Evolutionary conservation across 371 early-diverging fungal genomes (phyloP).

Genomic region (Actinomortierella ambigua): DNA sequence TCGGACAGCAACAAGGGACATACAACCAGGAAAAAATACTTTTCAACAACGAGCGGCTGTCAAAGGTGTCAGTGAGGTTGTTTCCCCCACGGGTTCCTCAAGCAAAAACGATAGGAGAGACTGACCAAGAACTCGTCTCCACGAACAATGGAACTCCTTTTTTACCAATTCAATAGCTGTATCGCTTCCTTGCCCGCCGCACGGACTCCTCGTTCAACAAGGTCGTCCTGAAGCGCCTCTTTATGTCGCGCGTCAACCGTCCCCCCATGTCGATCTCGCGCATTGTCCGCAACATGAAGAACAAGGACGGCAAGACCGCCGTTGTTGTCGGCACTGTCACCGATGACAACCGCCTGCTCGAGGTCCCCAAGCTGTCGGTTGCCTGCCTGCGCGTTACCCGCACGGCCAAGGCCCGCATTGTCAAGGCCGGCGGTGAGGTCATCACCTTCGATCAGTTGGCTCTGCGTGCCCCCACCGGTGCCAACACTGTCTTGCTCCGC

Average conservation of each 20-base stretch:
- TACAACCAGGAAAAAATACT: too few relatives aligned
- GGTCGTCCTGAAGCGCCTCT: constrained; percentile 97
- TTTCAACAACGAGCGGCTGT: neutral
- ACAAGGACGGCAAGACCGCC: constrained; percentile 81
- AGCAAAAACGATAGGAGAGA: neutral
- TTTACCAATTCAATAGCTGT: constrained; percentile 68
- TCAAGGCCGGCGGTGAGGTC: constrained; percentile 98
- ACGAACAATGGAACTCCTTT: too few relatives aligned
- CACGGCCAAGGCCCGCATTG: constrained; percentile 95
- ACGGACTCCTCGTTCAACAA: constrained; percentile 98
- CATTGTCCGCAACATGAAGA: constrained; percentile 72
- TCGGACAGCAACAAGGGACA: too few relatives aligned
- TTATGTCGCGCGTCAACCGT: constrained; percentile 97
- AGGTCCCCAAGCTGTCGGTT: constrained; percentile 94
- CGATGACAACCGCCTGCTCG: constrained; percentile 93
- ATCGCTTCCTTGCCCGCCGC: constrained; percentile 98
- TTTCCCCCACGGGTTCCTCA: neutral
- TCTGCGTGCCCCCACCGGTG: constrained; percentile 95
- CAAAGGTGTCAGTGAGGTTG: neutral
- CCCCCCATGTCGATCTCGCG: constrained; percentile 95
- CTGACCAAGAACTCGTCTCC: neutral
- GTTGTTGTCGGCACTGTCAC: constrained; percentile 96
- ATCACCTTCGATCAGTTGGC: constrained; percentile 99
- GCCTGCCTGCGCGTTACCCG: constrained; percentile 95
- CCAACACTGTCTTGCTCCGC: constrained; percentile 95